Base-by-base conservation (phyloP, 371 early-diverging fungal species). In the Apophysomyces elegans region DNA sequence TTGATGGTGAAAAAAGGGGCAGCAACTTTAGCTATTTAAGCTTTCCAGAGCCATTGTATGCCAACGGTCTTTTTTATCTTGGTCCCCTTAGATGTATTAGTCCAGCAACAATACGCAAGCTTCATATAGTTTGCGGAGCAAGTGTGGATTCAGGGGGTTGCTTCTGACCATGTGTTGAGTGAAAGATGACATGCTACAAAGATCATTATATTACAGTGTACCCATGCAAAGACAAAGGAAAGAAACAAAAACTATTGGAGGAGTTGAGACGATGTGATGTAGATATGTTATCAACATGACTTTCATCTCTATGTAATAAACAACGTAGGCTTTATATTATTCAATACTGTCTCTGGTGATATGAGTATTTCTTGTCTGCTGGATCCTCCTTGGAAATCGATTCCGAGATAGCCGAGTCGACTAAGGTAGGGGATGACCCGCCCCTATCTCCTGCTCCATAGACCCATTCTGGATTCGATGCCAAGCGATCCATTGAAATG, bases 381-480 rank as follows among this genome's bases (percentile, higher is more conserved):
- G 54, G 54, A 50, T 50, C 54, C 54, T 50, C 54, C 54, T 50
- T 50, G 54, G 54, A 16, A 21, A 50, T n/a, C 54, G 54, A 50
- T 50, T 50, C 54, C 54, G 54, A 50, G 4, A 50, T 50, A 50
- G 54, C 54, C 54, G 54, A 50, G 54, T 50, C 54, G 54, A 50
- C 54, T 26, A 50, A 50, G 54, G 54, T 50, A 50, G 54, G 54
- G 54, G 54, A 50, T 50, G 54, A 50, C 54, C 54, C 54, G 54
- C 54, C 54, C 54, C 54, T 50, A 50, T 50, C 54, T 21, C 54
- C 54, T 50, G 54, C 21, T 21, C 54, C 54, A 50, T 50, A 50
- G 54, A 50, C 37, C 58, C 58, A 58, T 39, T 58, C 58, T 58
- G 58, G 58, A 36, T 58, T 58, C n/a, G 58, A 58, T 35, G 37